Evolutionary conservation across 1,139 yeast species (phyloP), one percentile per base, ranked within the genome.

Genomic region (Wickerhamomyces sp.): DNA sequence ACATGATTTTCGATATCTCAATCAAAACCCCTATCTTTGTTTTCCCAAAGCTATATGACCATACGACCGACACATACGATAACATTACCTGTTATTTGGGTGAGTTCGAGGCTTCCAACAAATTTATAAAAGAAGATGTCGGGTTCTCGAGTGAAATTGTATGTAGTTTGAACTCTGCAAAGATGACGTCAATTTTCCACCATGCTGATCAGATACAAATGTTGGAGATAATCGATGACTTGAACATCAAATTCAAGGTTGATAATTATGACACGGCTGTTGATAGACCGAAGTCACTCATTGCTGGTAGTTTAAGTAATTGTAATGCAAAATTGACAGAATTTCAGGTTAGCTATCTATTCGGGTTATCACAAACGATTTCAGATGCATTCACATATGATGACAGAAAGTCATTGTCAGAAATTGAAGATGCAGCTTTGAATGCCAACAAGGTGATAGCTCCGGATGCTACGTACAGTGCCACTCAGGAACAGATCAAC

Each of bases 11-110:
- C 55, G 85, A 89, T 53, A 63, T 94, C 25, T 62, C 78, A 17
- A 68, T 92, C 13, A 74, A 77, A 38, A 89, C 97, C 0, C 99
- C 98, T 0, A 82, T 82, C 12, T 67, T 92, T 35, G 78, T 84
- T 1, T 87, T 88, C 52, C 97, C 97, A 1, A 74, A 72, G 38
- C 47, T 77, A 2, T 68, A 70, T 4, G 69, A 68, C 19, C 70
- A 68, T n/a, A 61, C 65, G 1, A 52, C 51, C 8, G 63, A 67
- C 15, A 45, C 58, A 2, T 78, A 74, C 52, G 92, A 92, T 54
- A 68, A 74, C 21, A 59, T 92, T 20, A 78, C 83, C 1, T 77
- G 86, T 6, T 78, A 86, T 51, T 68, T 90, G 41, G 99, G 99
- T 46, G 96, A 92, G 57, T 65, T 92, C 10, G 84, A 74, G 52